Conservation (phyloP, 805 yeast species). For the Zygosaccharomyces bailii region DNA sequence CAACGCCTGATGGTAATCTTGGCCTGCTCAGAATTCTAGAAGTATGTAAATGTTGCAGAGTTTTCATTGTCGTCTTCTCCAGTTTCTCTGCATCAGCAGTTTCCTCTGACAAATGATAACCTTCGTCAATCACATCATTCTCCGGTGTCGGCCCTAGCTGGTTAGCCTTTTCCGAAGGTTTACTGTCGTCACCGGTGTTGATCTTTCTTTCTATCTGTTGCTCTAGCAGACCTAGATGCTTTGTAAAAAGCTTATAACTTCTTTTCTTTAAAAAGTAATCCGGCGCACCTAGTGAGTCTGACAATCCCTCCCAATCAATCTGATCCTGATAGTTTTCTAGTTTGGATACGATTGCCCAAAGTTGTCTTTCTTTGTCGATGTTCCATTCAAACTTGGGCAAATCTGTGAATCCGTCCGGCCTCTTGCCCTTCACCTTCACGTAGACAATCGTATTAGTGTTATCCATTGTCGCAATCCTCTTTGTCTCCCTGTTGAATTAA, state of each 20-base stretch:
- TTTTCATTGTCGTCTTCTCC: constrained; percentile 16
- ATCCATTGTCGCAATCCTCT: constrained; percentile 20
- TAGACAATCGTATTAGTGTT: constrained; percentile 39
- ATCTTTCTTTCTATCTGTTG: constrained; percentile 24
- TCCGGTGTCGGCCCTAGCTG: constrained; percentile 9
- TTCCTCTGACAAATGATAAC: not conserved
- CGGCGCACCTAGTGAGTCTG: constrained; percentile 38
- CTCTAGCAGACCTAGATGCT: constrained; percentile 27
- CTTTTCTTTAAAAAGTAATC: constrained; percentile 29
- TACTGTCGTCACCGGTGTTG: constrained; percentile 10
- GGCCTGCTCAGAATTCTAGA: constrained; percentile 25
- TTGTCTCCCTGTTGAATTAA: no score
- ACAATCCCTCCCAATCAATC: constrained; percentile 34
- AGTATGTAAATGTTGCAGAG: constrained; percentile 26
- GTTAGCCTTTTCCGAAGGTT: constrained; percentile 5
- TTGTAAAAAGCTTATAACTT: constrained; percentile 30
- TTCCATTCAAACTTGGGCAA: constrained; percentile 38
- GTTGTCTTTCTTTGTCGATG: constrained; percentile 31
- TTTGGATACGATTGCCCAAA: constrained; percentile 32
- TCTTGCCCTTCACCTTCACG: constrained; percentile 42
- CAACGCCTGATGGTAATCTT: constrained; percentile 9
- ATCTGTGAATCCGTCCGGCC: constrained; percentile 41
- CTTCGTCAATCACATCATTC: not conserved
- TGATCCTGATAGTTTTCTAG: constrained; percentile 21
- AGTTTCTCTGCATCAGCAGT: constrained; percentile 2